Conservation (phyloP, 768 basidiomycete genomes). For the Favolaschia claudopus region DNA sequence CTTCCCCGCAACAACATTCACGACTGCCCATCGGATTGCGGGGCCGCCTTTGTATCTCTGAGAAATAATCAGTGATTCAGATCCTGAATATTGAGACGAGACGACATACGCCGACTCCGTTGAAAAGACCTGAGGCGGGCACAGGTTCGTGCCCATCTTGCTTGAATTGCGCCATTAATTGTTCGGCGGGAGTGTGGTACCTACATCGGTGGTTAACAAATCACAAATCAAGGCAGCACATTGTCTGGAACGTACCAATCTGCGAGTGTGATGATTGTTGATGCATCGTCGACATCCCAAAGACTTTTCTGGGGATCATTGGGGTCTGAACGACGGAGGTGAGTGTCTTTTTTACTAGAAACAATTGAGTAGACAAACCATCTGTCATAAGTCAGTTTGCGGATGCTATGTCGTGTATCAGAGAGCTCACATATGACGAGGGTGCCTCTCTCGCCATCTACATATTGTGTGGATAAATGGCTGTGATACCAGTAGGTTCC, state of each 20-base stretch:
- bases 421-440: constrained; percentile 34
- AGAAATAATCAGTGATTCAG: constrained; percentile 46
- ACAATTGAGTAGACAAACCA: constrained; percentile 25
- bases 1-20: constrained; percentile 44
- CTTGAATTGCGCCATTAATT: constrained; percentile 31
- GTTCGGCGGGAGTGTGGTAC: constrained; percentile 11
- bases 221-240: constrained; percentile 13
- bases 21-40: constrained; percentile 36
- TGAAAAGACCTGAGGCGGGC: constrained; percentile 19
- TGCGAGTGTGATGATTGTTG: constrained; percentile 39
- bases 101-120: constrained; percentile 15
- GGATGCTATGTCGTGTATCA: constrained; percentile 22
- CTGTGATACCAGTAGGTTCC: constrained; percentile 29
- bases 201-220: constrained; percentile 16
- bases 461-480: constrained; percentile 33
- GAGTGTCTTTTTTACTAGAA: not conserved
- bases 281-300: constrained; percentile 42
- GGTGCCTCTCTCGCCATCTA: constrained; percentile 36
- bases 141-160: constrained; percentile 28
- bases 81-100: constrained; percentile 20
- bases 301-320: constrained; percentile 37
- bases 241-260: constrained; percentile 22
- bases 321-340: constrained; percentile 24
- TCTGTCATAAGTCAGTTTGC: constrained; percentile 37
- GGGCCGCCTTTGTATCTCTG: constrained; percentile 45